Base-by-base conservation (phyloP, 306 rosid species). In the Trifolium pratense region DNA sequence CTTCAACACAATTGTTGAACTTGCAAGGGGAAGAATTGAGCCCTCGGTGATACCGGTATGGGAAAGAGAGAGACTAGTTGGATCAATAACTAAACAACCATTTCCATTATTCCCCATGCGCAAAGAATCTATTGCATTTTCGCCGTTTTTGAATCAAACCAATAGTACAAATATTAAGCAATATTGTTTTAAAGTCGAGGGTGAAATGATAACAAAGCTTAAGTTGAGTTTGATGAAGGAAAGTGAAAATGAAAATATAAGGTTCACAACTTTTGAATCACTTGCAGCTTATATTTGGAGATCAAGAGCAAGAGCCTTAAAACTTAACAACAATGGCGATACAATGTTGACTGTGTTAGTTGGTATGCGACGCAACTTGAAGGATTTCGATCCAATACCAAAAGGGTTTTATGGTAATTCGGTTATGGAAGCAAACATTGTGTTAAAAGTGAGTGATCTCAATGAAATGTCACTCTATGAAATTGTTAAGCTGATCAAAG, bases 391-490 rank as follows among this genome's bases (percentile, higher is more conserved):
- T n/a, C 21, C 84, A n/a, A 55, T 84, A 73, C 85, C 85, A 2
- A 66, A 58, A 13, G 88, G 88, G 73, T 84, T 78, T 66, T 84
- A 84, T 66, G 88, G 88, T 5, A 84, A 84, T 36, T 75, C 83
- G 5, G 7, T 70, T 45, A 67, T 66, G 12, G 40, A 68, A 25
- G 31, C 66, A 15, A 0, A 36, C 0, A 58, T 66, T 6, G 69
- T 58, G 42, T 17, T 84, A 12, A 58, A 58, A 2, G 81, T 82
- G 42, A 81, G 31, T 34, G 88, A 84, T 0, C 81, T 84, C 5
- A 59, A 17, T 3, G 57, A 51, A 16, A 51, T 9, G 13, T 9
- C 57, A 51, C 57, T 51, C 57, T 17, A 49, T 48, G 21, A 80
- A 43, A 43, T 72, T 6, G 81, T 40, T 51, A 81, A 81, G 77